Percentiles rank a stretch among this genome's conserved stretches.
phyloP scores from a whole-genome alignment of 129 eudicot species.

The Lactuca saligna region DNA sequence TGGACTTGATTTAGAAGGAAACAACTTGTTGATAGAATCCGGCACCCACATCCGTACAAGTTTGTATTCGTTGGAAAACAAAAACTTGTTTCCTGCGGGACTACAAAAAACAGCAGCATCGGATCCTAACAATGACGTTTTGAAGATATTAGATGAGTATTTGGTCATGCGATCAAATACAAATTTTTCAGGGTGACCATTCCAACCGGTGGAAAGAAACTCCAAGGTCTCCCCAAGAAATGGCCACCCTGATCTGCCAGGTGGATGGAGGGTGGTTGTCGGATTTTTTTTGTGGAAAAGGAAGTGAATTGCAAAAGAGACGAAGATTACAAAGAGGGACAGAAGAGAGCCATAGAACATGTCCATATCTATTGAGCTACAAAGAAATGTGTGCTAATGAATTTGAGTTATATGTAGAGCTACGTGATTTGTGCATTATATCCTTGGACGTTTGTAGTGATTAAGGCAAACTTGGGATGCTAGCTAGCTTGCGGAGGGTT shows the following conservation, averaged over 20 bases:
- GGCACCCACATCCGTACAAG: slow-evolving; percentile 42
- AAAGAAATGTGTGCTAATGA: background rate
- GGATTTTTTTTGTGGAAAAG: slow-evolving; percentile 7
- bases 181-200: slow-evolving; percentile 40
- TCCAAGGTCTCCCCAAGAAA: slow-evolving; percentile 37
- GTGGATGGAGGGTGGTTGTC: slow-evolving; percentile 20
- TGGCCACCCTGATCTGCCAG: slow-evolving; percentile 46
- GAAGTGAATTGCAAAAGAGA: slow-evolving; percentile 22
- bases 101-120: slow-evolving; percentile 40
- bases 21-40: slow-evolving; percentile 27
- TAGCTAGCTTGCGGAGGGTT: slow-evolving; percentile 7
- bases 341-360: slow-evolving; percentile 24
- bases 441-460: slow-evolving; percentile 20
- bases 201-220: slow-evolving; percentile 34
- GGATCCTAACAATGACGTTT: slow-evolving; percentile 34
- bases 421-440: slow-evolving; percentile 22
- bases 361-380: slow-evolving; percentile 15
- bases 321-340: slow-evolving; percentile 13
- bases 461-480: slow-evolving; percentile 19
- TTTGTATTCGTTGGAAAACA: slow-evolving; percentile 45
- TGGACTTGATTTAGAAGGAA: slow-evolving; percentile 31
- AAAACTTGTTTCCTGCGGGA: slow-evolving; percentile 42
- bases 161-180: slow-evolving; percentile 34
- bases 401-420: background rate
- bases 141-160: slow-evolving; percentile 34